Evolutionary conservation across 108 stramenopile species (phyloP).

Genomic region (Cyclostephanos invisitatus): DNA sequence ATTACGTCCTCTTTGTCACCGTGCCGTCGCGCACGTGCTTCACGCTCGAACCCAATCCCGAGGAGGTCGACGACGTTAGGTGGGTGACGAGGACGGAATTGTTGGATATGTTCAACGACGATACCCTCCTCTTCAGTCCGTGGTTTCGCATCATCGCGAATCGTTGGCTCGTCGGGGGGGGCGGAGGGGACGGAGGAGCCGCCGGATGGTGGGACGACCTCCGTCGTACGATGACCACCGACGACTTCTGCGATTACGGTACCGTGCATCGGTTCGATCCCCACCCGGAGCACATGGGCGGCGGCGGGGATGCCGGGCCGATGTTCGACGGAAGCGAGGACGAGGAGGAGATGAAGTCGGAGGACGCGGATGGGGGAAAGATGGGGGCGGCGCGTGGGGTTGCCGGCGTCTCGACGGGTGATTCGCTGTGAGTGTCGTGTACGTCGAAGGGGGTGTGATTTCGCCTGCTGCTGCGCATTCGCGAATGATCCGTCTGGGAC

Average conservation of each 20-base stretch:
- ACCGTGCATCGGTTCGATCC: conserved; percentile 88
- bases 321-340: conserved; percentile 34
- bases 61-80: conserved; percentile 86
- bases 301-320: conserved; percentile 78
- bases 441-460: not conserved
- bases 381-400: not conserved
- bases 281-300: conserved; percentile 82
- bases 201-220: conserved; percentile 86
- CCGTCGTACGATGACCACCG: conserved; percentile 75
- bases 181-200: not conserved
- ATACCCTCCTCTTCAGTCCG: conserved; percentile 78
- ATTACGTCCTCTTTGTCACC: conserved; percentile 91
- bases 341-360: not conserved
- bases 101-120: conserved; percentile 69
- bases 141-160: conserved; percentile 92
- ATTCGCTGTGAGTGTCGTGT: not conserved
- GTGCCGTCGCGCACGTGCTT: conserved; percentile 65
- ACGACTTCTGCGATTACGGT: conserved; percentile 66
- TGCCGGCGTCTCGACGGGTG: not conserved
- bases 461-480: no score
- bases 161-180: conserved; percentile 64
- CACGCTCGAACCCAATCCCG: conserved; percentile 82
- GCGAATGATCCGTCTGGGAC: not conserved
- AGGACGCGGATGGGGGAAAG: not conserved
- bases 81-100: conserved; percentile 77